Evolutionary conservation across 768 basidiomycete genomes (phyloP).

Genomic region (Hypsizygus marmoreus): DNA sequence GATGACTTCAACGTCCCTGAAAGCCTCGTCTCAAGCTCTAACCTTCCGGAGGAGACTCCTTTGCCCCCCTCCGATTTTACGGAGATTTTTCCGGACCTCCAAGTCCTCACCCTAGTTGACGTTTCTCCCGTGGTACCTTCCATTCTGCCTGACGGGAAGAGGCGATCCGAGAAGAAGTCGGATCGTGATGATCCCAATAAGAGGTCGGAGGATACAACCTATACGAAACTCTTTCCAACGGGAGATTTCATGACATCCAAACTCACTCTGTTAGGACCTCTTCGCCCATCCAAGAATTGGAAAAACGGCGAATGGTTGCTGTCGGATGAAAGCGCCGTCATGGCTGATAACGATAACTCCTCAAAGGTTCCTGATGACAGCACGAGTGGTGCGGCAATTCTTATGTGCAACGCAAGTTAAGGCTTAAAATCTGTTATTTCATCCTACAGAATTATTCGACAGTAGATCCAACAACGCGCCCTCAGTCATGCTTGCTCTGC

Average conservation of each 20-base stretch:
- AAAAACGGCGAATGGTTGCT: constrained; percentile 63
- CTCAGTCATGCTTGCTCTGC: constrained; percentile 31
- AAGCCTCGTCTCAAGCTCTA: constrained; percentile 20
- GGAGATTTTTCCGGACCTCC: constrained; percentile 85
- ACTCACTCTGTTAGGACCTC: constrained; percentile 81
- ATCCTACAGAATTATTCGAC: constrained; percentile 42
- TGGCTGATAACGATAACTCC: constrained; percentile 40
- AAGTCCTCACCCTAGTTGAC: constrained; percentile 59
- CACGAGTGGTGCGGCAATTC: constrained; percentile 45
- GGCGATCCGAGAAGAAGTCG: constrained; percentile 59
- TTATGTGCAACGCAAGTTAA: not conserved
- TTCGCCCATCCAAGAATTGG: constrained; percentile 81
- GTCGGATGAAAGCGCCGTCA: constrained; percentile 58
- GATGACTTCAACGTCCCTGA: constrained; percentile 36
- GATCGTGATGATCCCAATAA: constrained; percentile 72
- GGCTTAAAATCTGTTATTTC: constrained; percentile 2
- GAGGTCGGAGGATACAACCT: constrained; percentile 77
- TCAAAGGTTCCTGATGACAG: constrained; percentile 49
- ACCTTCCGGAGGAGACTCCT: constrained; percentile 26
- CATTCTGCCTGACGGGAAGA: constrained; percentile 41
- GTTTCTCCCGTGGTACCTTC: constrained; percentile 33
- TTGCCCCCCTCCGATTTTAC: constrained; percentile 49
- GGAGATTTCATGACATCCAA: constrained; percentile 79
- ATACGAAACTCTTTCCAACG: constrained; percentile 73
- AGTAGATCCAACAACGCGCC: constrained; percentile 31